These are phyloP conservation scores for Berberis thunbergii DNA, from an alignment of 164 flowering plant genomes.

Conservation along the genomic window DNA sequence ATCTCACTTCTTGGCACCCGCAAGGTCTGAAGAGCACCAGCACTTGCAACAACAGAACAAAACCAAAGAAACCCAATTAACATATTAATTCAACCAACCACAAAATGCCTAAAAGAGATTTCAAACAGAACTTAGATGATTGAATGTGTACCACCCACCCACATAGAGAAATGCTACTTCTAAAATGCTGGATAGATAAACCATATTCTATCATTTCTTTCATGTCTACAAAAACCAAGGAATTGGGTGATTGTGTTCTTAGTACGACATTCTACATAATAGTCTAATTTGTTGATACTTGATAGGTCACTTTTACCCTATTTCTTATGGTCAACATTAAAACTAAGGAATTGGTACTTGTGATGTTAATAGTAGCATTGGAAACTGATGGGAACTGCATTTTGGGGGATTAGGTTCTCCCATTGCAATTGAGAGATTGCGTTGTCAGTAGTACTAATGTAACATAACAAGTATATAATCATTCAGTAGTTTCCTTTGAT, in stretches of 20 bases:
- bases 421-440: too few relatives aligned
- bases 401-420: too few relatives aligned
- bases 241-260: neutral
- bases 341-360: too few relatives aligned
- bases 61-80: conserved; percentile 6
- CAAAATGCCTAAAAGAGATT: neutral
- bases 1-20: conserved; percentile 51
- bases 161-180: too few relatives aligned
- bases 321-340: too few relatives aligned
- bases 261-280: too few relatives aligned
- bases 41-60: conserved; percentile 26
- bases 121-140: conserved; percentile 1
- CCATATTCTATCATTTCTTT: conserved; percentile 13
- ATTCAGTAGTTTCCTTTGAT: conserved; percentile 41
- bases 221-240: conserved; percentile 61
- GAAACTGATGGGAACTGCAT: too few relatives aligned
- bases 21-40: conserved; percentile 46
- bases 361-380: too few relatives aligned
- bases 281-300: conserved; percentile 20
- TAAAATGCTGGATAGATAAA: neutral
- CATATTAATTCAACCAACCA: neutral
- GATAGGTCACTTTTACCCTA: conserved; percentile 39
- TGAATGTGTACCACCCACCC: too few relatives aligned
- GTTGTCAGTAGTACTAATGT: conserved; percentile 16
- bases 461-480: conserved; percentile 17